Evolutionary conservation across 1,284 basidiomycete genomes (phyloP).

Genomic region (Macrocybe sp.): DNA sequence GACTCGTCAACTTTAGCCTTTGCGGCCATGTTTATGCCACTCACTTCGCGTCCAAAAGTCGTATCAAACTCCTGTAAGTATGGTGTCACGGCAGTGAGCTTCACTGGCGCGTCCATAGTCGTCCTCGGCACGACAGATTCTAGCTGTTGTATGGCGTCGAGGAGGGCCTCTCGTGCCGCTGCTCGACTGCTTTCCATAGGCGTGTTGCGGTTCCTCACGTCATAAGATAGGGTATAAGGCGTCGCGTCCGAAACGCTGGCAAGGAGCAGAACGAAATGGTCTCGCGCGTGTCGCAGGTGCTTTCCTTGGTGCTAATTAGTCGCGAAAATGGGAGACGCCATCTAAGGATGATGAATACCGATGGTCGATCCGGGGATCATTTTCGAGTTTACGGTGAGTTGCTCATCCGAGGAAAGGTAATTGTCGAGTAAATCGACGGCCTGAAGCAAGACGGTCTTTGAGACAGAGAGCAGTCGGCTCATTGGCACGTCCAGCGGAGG

Average conservation of each 20-base stretch:
- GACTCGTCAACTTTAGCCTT: not conserved
- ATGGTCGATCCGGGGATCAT: constrained; percentile 80
- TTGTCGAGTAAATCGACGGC: constrained; percentile 67
- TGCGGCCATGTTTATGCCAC: constrained; percentile 12
- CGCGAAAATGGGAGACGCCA: constrained; percentile 4
- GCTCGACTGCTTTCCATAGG: constrained; percentile 71
- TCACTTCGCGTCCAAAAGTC: constrained; percentile 78
- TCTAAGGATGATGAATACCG: constrained; percentile 35
- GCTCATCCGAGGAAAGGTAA: constrained; percentile 57
- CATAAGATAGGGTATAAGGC: constrained; percentile 66
- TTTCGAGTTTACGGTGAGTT: constrained; percentile 61
- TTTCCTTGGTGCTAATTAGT: constrained; percentile 47
- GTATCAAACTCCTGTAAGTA: constrained; percentile 67
- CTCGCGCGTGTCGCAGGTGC: constrained; percentile 76
- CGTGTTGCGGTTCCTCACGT: constrained; percentile 67
- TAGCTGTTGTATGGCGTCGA: constrained; percentile 52
- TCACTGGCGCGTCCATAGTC: constrained; percentile 51
- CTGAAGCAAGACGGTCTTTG: constrained; percentile 60
- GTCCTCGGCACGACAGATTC: constrained; percentile 44
- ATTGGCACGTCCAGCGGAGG: constrained; percentile 16
- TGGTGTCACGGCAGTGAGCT: constrained; percentile 75
- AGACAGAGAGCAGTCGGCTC: constrained; percentile 56
- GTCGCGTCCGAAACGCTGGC: constrained; percentile 45
- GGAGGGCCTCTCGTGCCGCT: constrained; percentile 53
- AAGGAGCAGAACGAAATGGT: constrained; percentile 69